Evolutionary conservation across 1,284 basidiomycete genomes (phyloP).

Genomic region (Irpex lacteus): DNA sequence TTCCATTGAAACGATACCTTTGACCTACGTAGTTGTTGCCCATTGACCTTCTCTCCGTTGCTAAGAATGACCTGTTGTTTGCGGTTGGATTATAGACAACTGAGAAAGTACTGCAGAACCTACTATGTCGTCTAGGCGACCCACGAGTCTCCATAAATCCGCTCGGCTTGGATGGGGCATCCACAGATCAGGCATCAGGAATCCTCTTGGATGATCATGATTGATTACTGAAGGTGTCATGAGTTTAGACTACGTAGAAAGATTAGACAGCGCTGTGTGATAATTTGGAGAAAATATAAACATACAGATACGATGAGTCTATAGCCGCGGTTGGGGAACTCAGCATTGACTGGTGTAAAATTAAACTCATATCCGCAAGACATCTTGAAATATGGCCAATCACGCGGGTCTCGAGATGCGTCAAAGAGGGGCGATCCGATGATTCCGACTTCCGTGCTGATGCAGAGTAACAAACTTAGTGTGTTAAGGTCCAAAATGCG

Average conservation of each 20-base stretch:
- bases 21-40: neutral
- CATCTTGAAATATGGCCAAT: conserved; percentile 26
- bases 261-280: neutral
- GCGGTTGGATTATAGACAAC: neutral
- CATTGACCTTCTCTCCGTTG: conserved; percentile 47
- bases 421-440: neutral
- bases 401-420: conserved; percentile 8
- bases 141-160: neutral
- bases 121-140: neutral
- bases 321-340: neutral
- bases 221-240: neutral
- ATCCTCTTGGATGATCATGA: conserved; percentile 6
- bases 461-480: neutral
- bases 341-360: neutral
- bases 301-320: neutral
- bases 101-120: conserved; percentile 32
- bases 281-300: neutral
- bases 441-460: neutral
- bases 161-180: conserved; percentile 15
- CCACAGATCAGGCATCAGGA: conserved; percentile 20
- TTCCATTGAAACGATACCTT: neutral
- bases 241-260: neutral
- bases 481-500: neutral
- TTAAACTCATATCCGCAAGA: neutral
- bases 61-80: conserved; percentile 46